phyloP scores from a whole-genome alignment of 2,329 filamentous ascomycete species.

The Bipolaris sorokiniana region DNA sequence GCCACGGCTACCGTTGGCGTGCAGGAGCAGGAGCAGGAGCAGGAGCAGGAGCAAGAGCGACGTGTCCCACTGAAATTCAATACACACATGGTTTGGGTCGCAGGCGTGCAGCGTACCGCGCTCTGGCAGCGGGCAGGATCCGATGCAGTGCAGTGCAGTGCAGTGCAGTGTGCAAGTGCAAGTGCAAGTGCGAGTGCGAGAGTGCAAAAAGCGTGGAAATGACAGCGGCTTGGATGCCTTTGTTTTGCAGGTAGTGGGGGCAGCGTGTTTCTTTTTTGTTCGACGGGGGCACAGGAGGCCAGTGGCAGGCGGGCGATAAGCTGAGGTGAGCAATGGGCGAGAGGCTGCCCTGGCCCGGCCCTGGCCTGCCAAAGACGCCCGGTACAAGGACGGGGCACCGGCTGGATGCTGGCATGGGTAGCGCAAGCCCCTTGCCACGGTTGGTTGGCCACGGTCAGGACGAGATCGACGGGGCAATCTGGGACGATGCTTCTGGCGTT shows the following conservation, averaged over 20 bases:
- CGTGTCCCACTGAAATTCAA: slow-evolving; percentile 35
- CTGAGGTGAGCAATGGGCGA: slow-evolving; percentile 20
- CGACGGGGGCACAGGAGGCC: not conserved
- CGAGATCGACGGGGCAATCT: slow-evolving; percentile 15
- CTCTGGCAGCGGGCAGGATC: not conserved
- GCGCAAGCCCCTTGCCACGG: slow-evolving; percentile 2
- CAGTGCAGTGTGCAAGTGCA: slow-evolving; percentile 13
- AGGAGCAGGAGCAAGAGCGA: slow-evolving; percentile 34
- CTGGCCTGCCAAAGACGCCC: no score
- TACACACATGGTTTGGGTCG: slow-evolving; percentile 8
- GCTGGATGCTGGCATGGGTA: not conserved
- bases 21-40: slow-evolving; percentile 20
- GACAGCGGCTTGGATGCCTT: not conserved
- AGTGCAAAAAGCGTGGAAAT: not conserved
- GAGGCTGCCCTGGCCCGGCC: slow-evolving; percentile 8
- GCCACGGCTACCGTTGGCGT: slow-evolving; percentile 3
- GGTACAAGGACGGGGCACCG: no score
- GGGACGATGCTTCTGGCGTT: slow-evolving; percentile 8
- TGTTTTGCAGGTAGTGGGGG: not conserved
- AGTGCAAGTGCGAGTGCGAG: not conserved
- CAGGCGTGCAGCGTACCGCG: not conserved
- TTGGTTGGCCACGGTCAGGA: slow-evolving; percentile 7
- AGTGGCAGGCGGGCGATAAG: slow-evolving; percentile 15
- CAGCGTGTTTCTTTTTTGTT: not conserved
- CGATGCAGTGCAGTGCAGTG: slow-evolving; percentile 19